Evolutionary conservation across 2,329 filamentous ascomycete genomes (phyloP), one percentile per base, ranked within the genome.

Genomic region (Fusarium chuoi): DNA sequence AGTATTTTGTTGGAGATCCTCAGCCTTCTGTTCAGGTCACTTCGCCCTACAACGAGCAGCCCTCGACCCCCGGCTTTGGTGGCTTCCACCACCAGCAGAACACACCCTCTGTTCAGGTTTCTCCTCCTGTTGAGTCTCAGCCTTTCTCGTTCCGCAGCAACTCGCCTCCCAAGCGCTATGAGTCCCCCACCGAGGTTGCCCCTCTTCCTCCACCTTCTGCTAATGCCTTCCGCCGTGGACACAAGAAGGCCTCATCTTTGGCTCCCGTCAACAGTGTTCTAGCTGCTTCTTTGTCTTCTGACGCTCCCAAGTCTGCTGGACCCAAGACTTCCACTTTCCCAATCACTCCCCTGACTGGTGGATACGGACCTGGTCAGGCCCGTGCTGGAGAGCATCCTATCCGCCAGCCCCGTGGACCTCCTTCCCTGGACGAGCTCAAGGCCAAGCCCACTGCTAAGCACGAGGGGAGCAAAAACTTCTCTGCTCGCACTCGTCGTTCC

Each of bases 391-490:
- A 98, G 84, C 96, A 99, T 81, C 96, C 96, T 14, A 85, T 94
- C 59, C 95, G 96, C 67, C 96, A 99, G 84, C 96, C 96, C 59
- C 94, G 95, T 73, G 95, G 95, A 10, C 96, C 96, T 30, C 96
- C 96, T 20, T 91, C 94, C 20, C 88, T 98, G 57, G 96, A 99
- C 76, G 96, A 99, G 84, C 90, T 99, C 68, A 90, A 92, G 79
- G 89, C 92, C 26, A 96, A 95, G 84, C 96, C 96, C 4, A 98
- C 96, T 14, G 92, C 94, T 75, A 98, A 95, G 85, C 90, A 96
- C 73, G 96, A 98, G 82, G 96, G 96, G 30, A 98, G 96, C 90
- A 92, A 98, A 90, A 99, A 99, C 86, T 99, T 99, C 84, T 93
- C 93, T 17, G 91, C 95, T 63, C 95, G 96, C 70, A 95, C 97